Conservation (phyloP, 2,329 filamentous ascomycete genomes). For the Cryphonectria naterciae region DNA sequence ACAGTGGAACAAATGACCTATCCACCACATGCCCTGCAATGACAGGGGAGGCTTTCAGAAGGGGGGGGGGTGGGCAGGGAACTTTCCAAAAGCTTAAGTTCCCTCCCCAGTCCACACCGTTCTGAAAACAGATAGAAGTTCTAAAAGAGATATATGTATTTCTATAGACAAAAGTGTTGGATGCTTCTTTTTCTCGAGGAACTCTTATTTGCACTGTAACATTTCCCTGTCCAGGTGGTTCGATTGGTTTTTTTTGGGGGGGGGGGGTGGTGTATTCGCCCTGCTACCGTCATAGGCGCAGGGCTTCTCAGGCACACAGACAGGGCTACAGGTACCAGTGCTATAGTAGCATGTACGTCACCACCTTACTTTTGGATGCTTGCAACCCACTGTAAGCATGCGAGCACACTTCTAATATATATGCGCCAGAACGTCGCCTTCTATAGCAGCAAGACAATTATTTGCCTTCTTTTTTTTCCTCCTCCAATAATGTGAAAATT, state of each 20-base stretch:
- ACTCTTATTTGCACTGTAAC: background rate
- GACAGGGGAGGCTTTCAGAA: background rate
- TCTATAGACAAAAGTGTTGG: too few species aligned
- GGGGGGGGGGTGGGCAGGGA: too few species aligned
- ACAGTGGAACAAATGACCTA: constrained; percentile 1
- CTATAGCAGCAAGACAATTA: background rate
- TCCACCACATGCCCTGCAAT: background rate
- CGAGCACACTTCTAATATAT: background rate
- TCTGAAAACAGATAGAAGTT: background rate
- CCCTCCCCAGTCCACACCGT: background rate
- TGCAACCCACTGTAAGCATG: background rate
- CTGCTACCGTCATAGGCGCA: too few species aligned
- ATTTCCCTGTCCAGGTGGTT: background rate
- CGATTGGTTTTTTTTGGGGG: background rate
- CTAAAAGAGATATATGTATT: too few species aligned
- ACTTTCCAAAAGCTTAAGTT: background rate
- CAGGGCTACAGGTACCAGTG: background rate
- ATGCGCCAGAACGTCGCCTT: background rate
- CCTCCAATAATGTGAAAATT: background rate
- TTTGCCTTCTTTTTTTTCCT: background rate
- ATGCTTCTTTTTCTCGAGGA: background rate
- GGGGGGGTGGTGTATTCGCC: background rate
- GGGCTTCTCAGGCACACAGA: background rate
- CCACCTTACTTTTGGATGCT: background rate
- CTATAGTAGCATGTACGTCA: background rate